phyloP scores from a whole-genome alignment of 2,329 filamentous ascomycete genomes.

The Alternaria triticimaculans region DNA sequence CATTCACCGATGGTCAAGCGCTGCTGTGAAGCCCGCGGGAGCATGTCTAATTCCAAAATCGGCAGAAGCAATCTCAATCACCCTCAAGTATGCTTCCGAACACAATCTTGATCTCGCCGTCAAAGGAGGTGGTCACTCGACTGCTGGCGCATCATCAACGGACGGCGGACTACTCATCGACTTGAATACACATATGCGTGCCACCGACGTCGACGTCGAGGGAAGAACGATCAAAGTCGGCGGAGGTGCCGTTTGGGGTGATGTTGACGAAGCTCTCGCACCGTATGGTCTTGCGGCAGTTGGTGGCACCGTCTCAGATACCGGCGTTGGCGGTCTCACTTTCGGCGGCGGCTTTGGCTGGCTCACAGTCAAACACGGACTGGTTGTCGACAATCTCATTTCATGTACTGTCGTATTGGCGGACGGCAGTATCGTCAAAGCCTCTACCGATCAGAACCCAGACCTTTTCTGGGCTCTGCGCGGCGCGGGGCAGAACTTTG shows the following conservation, averaged over 20 bases:
- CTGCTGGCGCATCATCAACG: conserved; percentile 14
- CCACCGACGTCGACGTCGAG: conserved; percentile 3
- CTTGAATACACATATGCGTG: conserved; percentile 12
- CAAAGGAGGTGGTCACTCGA: conserved; percentile 15
- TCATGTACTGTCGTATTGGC: conserved; percentile 60
- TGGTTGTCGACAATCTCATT: conserved; percentile 61
- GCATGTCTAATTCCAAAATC: conserved; percentile 12
- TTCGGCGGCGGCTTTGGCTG: conserved; percentile 65
- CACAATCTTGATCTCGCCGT: conserved; percentile 13
- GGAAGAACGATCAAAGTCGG: conserved; percentile 9
- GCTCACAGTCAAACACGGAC: conserved; percentile 60
- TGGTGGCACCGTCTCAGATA: conserved; percentile 12
- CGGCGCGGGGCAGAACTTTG: conserved; percentile 66
- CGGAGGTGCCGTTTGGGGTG: conserved; percentile 12
- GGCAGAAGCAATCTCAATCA: conserved; percentile 7
- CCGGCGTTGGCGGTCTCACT: conserved; percentile 55
- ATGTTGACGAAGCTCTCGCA: conserved; percentile 12
- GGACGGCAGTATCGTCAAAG: conserved; percentile 52
- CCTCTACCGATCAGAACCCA: conserved; percentile 35
- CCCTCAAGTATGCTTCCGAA: conserved; percentile 11
- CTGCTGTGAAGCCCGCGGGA: conserved; percentile 10
- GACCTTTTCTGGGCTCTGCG: conserved; percentile 64
- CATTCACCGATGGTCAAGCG: conserved; percentile 12
- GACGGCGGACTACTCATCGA: conserved; percentile 14
- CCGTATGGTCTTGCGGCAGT: conserved; percentile 10